These are phyloP conservation scores for Daldinia grandis DNA, from an alignment of 495 filamentous ascomycete species.

Conservation along the genomic window DNA sequence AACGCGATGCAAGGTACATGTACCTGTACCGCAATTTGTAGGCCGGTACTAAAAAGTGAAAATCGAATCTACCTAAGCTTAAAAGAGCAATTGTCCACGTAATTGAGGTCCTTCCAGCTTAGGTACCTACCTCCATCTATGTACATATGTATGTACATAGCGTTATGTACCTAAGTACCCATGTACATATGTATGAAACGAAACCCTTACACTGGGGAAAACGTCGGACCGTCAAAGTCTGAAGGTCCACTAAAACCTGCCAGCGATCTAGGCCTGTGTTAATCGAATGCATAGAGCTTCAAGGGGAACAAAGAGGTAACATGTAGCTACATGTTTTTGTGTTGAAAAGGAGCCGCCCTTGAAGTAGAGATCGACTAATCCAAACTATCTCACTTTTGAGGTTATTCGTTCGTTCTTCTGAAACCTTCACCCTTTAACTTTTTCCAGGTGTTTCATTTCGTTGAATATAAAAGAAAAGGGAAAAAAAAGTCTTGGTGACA, in stretches of 20 bases:
- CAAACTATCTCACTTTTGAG: slow-evolving; percentile 14
- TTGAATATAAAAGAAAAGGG: slow-evolving; percentile 8
- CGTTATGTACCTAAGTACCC: background rate
- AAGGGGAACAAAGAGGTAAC: slow-evolving; percentile 40
- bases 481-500: slow-evolving; percentile 13
- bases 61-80: background rate
- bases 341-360: slow-evolving; percentile 18
- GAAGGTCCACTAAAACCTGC: slow-evolving; percentile 31
- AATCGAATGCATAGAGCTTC: slow-evolving; percentile 39
- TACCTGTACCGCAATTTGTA: slow-evolving; percentile 6
- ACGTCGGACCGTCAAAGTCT: slow-evolving; percentile 40
- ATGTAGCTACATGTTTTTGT: slow-evolving; percentile 18
- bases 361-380: slow-evolving; percentile 14
- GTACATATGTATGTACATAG: too few relatives aligned
- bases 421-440: slow-evolving; percentile 5
- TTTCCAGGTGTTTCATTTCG: slow-evolving; percentile 18
- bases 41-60: background rate
- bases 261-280: slow-evolving; percentile 20
- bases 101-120: background rate
- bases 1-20: slow-evolving; percentile 17
- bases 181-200: too few relatives aligned
- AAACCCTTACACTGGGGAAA: too few relatives aligned
- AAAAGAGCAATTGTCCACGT: background rate
- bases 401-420: slow-evolving; percentile 7
- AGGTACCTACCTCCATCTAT: too few relatives aligned